Conservation (phyloP, 2,329 filamentous ascomycete species). For the Colletotrichum cuscutae region DNA sequence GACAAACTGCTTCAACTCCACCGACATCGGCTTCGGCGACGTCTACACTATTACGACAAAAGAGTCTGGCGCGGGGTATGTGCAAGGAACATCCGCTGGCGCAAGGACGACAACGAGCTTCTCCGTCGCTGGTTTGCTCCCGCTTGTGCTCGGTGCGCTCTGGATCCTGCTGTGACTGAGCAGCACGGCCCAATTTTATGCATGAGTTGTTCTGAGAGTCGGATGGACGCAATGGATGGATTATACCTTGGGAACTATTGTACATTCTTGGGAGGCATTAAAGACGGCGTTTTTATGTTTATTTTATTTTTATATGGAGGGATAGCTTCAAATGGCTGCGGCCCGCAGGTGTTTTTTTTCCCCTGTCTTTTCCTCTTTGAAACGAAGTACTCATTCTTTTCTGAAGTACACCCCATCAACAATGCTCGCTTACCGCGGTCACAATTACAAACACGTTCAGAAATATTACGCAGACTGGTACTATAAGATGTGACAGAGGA, state of each 20-base stretch:
- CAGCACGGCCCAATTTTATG: too few relatives aligned
- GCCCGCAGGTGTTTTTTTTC: not conserved
- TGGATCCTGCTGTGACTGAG: constrained; percentile 50
- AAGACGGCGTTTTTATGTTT: constrained; percentile 27
- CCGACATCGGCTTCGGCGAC: constrained; percentile 78
- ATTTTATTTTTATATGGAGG: not conserved
- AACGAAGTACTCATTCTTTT: too few relatives aligned
- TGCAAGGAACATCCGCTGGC: constrained; percentile 41
- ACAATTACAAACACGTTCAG: too few relatives aligned
- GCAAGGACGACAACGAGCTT: constrained; percentile 13
- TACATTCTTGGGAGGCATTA: constrained; percentile 30
- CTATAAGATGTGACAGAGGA: too few relatives aligned
- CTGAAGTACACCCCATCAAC: too few relatives aligned
- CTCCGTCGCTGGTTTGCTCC: constrained; percentile 51
- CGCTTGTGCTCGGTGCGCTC: constrained; percentile 50
- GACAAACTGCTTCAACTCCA: constrained; percentile 90
- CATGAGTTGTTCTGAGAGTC: not conserved
- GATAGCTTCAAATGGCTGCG: not conserved
- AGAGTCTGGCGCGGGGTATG: constrained; percentile 44
- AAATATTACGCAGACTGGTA: too few relatives aligned
- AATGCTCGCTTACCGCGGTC: too few relatives aligned
- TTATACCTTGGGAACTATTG: constrained; percentile 24
- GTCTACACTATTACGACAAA: constrained; percentile 76
- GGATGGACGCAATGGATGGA: constrained; percentile 6
- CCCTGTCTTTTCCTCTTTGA: not conserved